Evolutionary conservation across 2,329 filamentous ascomycete species (phyloP), one percentile per base, ranked within the genome.

Genomic region (Arthroderma sp.): DNA sequence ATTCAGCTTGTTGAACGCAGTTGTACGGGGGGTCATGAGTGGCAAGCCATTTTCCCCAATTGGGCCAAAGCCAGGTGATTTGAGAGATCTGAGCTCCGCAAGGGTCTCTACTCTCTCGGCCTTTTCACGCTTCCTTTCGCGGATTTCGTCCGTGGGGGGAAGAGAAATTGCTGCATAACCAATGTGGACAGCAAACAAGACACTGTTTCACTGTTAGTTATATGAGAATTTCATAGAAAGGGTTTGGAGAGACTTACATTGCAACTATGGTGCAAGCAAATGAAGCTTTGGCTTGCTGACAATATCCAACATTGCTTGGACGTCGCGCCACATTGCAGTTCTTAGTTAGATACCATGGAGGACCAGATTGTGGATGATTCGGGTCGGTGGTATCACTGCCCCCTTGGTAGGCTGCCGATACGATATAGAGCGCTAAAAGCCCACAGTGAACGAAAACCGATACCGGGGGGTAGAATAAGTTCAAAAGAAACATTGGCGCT

Each of bases 271-370:
- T 74, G 15, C 78, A 65, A 1, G 68, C 74, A 53, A 80, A 80
- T 3, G 68, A 62, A 5, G 68, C 65, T 54, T 80, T 77, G 4
- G 77, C 75, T 59, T 81, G 77, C 59, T 69, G 61, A 57, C 77
- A 81, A 56, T 77, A 81, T 11, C 56, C 56, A 30, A 72, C 59
- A 44, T 72, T 64, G 38, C 62, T 65, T 39, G 63, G 61, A 36
- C 66, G 58, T 4, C 60, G 58, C 0, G 73, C 68, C 27, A 77
- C 69, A 42, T 61, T 68, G 62, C 77, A 81, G 51, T 63, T 72
- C 59, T 79, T 78, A 43, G 73, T 73, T 51, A 81, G 72, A 55
- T 79, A 80, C 77, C 77, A 81, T 5, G 77, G 75, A 11, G 74
- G 60, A 30, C 77, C 75, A 5, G 66, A 63, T 50, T 77, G 73